Evolutionary conservation across 23 red algal genomes (phyloP).

Genomic region (Chondrus crispus): DNA sequence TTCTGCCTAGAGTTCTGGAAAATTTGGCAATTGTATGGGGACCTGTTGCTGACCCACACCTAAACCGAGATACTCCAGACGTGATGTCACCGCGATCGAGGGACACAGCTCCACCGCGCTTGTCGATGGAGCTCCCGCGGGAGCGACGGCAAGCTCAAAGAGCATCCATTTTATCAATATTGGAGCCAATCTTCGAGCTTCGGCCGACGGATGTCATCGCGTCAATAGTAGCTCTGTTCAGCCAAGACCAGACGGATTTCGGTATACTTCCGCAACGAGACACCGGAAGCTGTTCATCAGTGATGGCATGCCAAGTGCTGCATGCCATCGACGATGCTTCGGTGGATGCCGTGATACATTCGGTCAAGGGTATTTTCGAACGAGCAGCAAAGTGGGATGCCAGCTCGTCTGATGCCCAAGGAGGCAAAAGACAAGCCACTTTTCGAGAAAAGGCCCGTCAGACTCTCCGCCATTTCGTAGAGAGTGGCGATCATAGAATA

Average conservation of each 20-base stretch:
- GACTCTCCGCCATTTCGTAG: conserved; percentile 18
- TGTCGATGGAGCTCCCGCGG: conserved; percentile 57
- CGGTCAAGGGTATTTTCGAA: conserved; percentile 35
- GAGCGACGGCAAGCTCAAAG: conserved; percentile 61
- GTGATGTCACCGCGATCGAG: background rate
- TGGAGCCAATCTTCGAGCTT: conserved; percentile 61
- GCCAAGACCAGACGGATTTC: conserved; percentile 8
- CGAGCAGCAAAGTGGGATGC: conserved; percentile 33
- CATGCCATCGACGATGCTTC: conserved; percentile 61
- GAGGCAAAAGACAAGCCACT: conserved; percentile 4
- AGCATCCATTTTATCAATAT: conserved; percentile 31
- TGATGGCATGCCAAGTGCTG: conserved; percentile 53
- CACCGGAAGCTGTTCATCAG: background rate
- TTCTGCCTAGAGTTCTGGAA: conserved; percentile 17
- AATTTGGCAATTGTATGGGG: conserved; percentile 49
- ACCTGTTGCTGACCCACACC: conserved; percentile 23
- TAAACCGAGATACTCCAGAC: background rate
- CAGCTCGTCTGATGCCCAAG: conserved; percentile 5
- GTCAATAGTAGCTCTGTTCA: conserved; percentile 41
- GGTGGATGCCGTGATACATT: conserved; percentile 40
- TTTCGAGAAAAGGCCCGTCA: background rate
- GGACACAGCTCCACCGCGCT: background rate
- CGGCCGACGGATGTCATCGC: conserved; percentile 53
- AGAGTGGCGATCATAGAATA: background rate
- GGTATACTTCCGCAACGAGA: background rate